phyloP scores from a whole-genome alignment of 495 filamentous ascomycete species.

The Aspergillus bridgeri region DNA sequence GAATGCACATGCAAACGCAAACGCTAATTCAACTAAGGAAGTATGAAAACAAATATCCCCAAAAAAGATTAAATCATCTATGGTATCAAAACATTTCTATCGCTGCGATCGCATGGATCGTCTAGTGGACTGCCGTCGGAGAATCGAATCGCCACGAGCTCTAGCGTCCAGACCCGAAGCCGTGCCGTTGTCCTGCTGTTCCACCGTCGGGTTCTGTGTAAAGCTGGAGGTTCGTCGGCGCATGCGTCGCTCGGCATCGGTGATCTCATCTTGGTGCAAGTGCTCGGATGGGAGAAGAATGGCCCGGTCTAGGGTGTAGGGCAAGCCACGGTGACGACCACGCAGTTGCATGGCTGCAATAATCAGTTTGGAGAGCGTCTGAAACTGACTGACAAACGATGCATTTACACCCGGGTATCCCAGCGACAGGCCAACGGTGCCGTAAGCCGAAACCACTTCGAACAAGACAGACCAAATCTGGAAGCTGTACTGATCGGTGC shows the following conservation, averaged over 20 bases:
- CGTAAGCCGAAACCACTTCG: constrained; percentile 88
- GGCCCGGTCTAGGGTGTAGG: constrained; percentile 87
- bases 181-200: constrained; percentile 15
- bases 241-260: constrained; percentile 53
- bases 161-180: neutral
- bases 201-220: constrained; percentile 36
- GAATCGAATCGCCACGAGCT: neutral
- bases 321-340: constrained; percentile 86
- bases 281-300: constrained; percentile 78
- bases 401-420: constrained; percentile 73
- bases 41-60: neutral
- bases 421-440: constrained; percentile 87
- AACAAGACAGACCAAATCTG: constrained; percentile 82
- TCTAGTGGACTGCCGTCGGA: constrained; percentile 2
- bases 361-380: constrained; percentile 78
- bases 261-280: constrained; percentile 66
- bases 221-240: constrained; percentile 53
- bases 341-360: constrained; percentile 93
- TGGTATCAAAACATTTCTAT: neutral
- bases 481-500: constrained; percentile 57
- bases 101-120: constrained; percentile 1
- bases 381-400: constrained; percentile 78
- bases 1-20: neutral
- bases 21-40: neutral
- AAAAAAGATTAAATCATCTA: neutral